Conservation (phyloP, 2,329 filamentous ascomycete genomes). For the Tolypocladium paradoxum region DNA sequence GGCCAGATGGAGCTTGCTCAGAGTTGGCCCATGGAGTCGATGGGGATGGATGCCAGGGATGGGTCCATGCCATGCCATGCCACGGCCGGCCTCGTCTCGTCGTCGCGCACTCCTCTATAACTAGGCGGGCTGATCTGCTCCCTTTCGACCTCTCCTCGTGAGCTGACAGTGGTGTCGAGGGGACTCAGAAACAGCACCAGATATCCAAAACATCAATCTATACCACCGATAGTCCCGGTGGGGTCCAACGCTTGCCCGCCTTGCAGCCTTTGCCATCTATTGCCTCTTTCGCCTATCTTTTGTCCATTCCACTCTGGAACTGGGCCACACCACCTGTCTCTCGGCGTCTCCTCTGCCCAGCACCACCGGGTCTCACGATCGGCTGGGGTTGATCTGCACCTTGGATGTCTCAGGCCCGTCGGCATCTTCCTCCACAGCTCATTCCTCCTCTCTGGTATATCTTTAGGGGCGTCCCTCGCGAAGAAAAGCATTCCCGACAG, state of each 20-base stretch:
- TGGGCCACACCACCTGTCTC: constrained; percentile 22
- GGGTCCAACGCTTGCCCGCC: constrained; percentile 6
- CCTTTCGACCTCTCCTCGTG: constrained; percentile 1
- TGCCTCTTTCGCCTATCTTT: constrained; percentile 10
- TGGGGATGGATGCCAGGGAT: background rate
- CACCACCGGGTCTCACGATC: constrained; percentile 18
- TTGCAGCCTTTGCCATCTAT: constrained; percentile 13
- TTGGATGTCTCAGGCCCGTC: constrained; percentile 23
- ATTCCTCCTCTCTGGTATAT: constrained; percentile 30
- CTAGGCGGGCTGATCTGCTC: constrained; percentile 7
- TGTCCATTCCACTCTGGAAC: constrained; percentile 22
- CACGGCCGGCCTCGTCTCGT: background rate
- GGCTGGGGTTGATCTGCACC: constrained; percentile 22
- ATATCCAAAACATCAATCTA: constrained; percentile 15
- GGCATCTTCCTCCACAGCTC: constrained; percentile 19
- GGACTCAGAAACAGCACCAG: constrained; percentile 8
- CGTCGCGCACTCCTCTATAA: constrained; percentile 1
- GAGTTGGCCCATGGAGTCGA: background rate
- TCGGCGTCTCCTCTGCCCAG: constrained; percentile 18
- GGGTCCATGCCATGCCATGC: background rate
- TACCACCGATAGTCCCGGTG: constrained; percentile 12
- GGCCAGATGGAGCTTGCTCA: background rate
- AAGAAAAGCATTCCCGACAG: constrained; percentile 24
- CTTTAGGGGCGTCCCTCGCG: constrained; percentile 27
- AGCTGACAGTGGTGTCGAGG: constrained; percentile 8